phyloP scores from a whole-genome alignment of 768 basidiomycete species.

The Leccinum ochraceum region DNA sequence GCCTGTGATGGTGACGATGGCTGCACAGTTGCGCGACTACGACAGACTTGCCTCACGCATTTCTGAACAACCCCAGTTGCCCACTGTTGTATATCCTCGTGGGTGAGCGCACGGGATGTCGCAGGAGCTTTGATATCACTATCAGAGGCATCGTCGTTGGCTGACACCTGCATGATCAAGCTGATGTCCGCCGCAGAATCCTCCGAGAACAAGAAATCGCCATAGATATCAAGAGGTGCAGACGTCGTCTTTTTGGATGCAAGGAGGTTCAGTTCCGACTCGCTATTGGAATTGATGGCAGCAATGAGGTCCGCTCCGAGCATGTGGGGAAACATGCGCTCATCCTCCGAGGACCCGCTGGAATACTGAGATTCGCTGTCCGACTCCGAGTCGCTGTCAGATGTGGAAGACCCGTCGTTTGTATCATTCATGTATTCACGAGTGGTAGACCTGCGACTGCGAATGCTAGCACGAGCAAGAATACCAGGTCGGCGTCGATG shows the following conservation, averaged over 20 bases:
- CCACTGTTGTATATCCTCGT: constrained; percentile 30
- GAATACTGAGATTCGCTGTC: constrained; percentile 25
- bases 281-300: constrained; percentile 29
- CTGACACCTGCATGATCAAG: constrained; percentile 22
- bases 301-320: constrained; percentile 31
- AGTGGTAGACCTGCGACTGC: constrained; percentile 15
- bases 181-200: constrained; percentile 24
- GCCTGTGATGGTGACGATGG: constrained; percentile 28
- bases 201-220: constrained; percentile 15
- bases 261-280: constrained; percentile 21
- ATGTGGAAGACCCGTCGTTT: constrained; percentile 11
- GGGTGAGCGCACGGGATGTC: constrained; percentile 16
- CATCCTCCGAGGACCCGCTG: constrained; percentile 21
- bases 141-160: constrained; percentile 12
- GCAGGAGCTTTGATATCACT: constrained; percentile 9
- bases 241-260: background rate
- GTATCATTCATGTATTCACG: background rate
- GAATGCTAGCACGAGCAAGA: constrained; percentile 24
- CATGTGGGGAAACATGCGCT: constrained; percentile 24
- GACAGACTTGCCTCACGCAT: constrained; percentile 20
- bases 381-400: constrained; percentile 17
- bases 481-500: constrained; percentile 16
- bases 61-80: constrained; percentile 29
- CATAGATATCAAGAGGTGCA: constrained; percentile 5
- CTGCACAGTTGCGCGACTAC: constrained; percentile 5